Percentiles rank a stretch among this genome's conserved stretches.
phyloP scores from a whole-genome alignment of 1,284 basidiomycete species.

The Phylloporus sp. region DNA sequence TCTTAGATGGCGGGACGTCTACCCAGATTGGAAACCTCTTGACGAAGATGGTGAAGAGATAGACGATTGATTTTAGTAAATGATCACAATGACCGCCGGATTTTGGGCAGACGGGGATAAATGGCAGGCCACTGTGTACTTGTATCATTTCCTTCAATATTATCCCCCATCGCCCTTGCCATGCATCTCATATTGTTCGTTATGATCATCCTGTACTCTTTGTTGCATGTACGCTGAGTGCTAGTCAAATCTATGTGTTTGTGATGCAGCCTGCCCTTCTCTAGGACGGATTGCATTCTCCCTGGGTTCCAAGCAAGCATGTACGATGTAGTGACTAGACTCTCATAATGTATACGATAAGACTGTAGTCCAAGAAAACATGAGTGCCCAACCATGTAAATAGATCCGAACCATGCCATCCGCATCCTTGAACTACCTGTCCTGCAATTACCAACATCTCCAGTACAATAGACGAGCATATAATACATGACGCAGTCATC shows the following conservation, averaged over 20 bases:
- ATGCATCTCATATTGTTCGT: conserved; percentile 1
- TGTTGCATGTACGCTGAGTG: too few species aligned
- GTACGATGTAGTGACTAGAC: too few species aligned
- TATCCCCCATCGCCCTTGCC: neutral
- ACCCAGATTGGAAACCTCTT: conserved; percentile 22
- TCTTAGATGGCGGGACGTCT: conserved; percentile 22
- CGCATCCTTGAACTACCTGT: too few species aligned
- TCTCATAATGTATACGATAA: too few species aligned
- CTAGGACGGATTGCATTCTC: too few species aligned
- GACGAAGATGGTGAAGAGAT: conserved; percentile 20
- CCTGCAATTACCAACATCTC: neutral
- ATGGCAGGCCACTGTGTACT: neutral
- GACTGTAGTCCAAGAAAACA: too few species aligned
- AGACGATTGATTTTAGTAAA: neutral
- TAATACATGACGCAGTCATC: neutral
- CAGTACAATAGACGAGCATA: neutral
- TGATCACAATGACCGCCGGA: neutral
- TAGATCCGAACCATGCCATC: too few species aligned
- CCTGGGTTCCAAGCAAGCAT: too few species aligned
- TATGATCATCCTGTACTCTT: conserved; percentile 9
- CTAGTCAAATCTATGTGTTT: too few species aligned
- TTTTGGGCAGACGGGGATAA: neutral
- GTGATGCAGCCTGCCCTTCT: too few species aligned
- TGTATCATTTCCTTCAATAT: neutral
- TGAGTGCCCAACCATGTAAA: too few species aligned